These are phyloP conservation scores for Leishmania mexicana DNA, from an alignment of 208 protist species.

Conservation along the genomic window DNA sequence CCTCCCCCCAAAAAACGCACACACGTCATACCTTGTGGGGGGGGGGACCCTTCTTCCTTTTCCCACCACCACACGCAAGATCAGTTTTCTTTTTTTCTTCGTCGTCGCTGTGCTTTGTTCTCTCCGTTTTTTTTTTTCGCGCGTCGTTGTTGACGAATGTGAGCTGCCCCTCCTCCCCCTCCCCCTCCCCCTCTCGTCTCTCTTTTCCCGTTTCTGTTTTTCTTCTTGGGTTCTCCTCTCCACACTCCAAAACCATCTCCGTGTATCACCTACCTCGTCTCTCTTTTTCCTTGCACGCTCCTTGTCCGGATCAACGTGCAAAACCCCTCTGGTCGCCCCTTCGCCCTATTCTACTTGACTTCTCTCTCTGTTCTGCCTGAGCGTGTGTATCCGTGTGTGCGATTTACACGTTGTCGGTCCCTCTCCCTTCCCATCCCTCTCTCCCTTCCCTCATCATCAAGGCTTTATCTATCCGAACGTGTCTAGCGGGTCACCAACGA, in stretches of 20 bases:
- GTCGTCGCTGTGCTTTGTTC: neutral
- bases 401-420: neutral
- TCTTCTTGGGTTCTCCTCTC: neutral
- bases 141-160: neutral
- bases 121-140: neutral
- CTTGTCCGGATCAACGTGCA: neutral
- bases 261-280: neutral
- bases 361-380: neutral
- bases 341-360: neutral
- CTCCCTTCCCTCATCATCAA: neutral
- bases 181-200: neutral
- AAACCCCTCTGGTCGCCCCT: neutral
- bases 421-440: neutral
- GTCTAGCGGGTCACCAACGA: neutral
- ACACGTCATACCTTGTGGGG: neutral
- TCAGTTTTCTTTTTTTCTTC: neutral
- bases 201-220: neutral
- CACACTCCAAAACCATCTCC: neutral
- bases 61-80: no score
- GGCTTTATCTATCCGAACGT: neutral
- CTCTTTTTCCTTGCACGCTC: neutral
- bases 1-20: neutral
- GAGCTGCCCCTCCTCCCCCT: neutral
- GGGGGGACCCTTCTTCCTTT: neutral
- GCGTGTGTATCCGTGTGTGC: neutral